Evolutionary conservation across 768 basidiomycete species (phyloP).

Genomic region (Tephrocybe rancida): DNA sequence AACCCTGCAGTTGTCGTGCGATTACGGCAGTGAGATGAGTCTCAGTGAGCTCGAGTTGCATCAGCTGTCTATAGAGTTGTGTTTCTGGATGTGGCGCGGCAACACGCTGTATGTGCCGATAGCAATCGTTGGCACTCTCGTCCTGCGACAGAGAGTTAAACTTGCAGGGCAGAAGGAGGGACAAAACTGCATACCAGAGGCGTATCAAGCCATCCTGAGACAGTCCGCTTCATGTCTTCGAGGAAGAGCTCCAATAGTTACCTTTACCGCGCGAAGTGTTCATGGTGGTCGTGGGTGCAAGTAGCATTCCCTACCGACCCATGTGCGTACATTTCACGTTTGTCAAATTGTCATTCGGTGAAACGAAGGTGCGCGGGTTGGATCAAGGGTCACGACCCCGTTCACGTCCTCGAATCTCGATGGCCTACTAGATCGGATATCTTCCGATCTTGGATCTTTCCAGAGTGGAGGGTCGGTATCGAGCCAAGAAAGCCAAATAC

Average conservation of each 20-base stretch:
- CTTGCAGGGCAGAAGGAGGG: neutral
- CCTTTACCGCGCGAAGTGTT: no score
- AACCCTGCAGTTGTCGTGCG: neutral
- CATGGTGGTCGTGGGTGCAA: neutral
- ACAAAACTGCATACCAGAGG: neutral
- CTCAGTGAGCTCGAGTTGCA: constrained; percentile 2
- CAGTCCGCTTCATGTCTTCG: constrained; percentile 2
- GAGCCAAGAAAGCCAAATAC: no score
- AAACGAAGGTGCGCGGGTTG: neutral
- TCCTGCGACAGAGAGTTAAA: neutral
- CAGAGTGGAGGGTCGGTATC: no score
- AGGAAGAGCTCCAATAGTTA: constrained; percentile 2
- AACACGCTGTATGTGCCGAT: neutral
- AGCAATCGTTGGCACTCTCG: neutral
- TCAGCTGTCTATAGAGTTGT: neutral
- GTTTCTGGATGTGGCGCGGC: neutral
- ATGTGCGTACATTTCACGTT: constrained; percentile 1
- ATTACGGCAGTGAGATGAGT: constrained; percentile 1
- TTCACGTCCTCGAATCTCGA: no score
- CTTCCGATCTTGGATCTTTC: no score
- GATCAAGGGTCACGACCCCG: no score
- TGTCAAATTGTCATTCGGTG: constrained; percentile 1
- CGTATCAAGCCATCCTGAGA: constrained; percentile 4
- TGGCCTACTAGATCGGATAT: no score
- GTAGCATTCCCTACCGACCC: neutral